These are phyloP conservation scores for Aegilops bicornis DNA, from an alignment of 176 grass and related monocot species.

Conservation along the genomic window DNA sequence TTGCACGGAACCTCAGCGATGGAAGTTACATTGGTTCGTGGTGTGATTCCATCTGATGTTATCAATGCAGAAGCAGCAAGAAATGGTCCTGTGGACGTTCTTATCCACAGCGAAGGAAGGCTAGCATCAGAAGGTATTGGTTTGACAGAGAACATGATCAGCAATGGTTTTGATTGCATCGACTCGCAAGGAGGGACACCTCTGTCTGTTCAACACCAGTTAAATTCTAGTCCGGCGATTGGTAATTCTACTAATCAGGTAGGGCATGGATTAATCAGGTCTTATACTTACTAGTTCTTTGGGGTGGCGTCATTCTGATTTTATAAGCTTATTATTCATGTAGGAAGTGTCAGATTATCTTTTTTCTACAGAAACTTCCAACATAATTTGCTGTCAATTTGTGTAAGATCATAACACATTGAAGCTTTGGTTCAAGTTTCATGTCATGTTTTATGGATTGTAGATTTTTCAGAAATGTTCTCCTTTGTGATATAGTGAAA, in stretches of 20 bases:
- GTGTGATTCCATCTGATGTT: conserved; percentile 33
- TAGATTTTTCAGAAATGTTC: neutral
- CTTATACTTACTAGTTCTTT: neutral
- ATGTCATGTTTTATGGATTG: conserved; percentile 1
- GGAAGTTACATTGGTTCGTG: conserved; percentile 42
- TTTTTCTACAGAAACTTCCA: neutral
- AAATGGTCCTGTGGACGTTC: conserved; percentile 24
- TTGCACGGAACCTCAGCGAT: conserved; percentile 26
- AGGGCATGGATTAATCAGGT: neutral
- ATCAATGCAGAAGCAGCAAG: conserved; percentile 1
- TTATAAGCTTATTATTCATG: neutral
- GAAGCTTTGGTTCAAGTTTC: conserved; percentile 19
- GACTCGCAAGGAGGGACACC: conserved; percentile 15
- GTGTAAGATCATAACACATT: neutral
- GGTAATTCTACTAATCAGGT: conserved; percentile 33
- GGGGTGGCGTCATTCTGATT: neutral
- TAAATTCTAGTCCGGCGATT: conserved; percentile 23
- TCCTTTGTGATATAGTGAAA: conserved; percentile 1
- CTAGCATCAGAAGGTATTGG: conserved; percentile 11
- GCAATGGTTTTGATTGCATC: conserved; percentile 26
- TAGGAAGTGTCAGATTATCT: neutral
- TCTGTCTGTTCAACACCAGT: conserved; percentile 26
- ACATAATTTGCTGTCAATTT: neutral
- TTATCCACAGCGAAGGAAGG: conserved; percentile 19
- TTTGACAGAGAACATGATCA: conserved; percentile 23